These are phyloP conservation scores for Skeletonema marinoi DNA, from an alignment of 108 stramenopile species.

Conservation along the genomic window DNA sequence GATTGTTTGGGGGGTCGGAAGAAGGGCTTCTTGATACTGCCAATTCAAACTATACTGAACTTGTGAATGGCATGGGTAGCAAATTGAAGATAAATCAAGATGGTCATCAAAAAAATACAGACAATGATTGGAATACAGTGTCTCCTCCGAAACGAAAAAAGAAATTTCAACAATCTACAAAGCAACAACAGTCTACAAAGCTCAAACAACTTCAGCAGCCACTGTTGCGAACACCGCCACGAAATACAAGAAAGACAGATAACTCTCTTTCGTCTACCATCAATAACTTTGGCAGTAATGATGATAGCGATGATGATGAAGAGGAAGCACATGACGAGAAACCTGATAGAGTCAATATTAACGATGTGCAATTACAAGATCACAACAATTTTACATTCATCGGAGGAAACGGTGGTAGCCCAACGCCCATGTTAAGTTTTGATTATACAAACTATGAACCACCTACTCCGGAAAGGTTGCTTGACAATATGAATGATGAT, in stretches of 20 bases:
- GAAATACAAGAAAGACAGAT: neutral
- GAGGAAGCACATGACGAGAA: neutral
- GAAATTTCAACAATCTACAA: neutral
- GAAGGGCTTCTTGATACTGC: neutral
- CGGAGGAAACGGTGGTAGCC: conserved; percentile 17
- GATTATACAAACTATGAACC: conserved; percentile 46
- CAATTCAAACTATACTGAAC: neutral
- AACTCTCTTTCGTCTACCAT: neutral
- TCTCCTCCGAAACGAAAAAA: neutral
- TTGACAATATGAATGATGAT: neutral
- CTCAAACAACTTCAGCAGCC: neutral
- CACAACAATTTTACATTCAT: conserved; percentile 3
- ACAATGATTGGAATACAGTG: neutral
- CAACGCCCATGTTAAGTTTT: conserved; percentile 43
- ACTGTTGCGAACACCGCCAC: neutral
- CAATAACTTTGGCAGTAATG: neutral
- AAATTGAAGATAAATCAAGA: neutral
- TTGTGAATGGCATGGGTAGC: neutral
- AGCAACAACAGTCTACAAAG: neutral
- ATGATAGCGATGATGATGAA: neutral
- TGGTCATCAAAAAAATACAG: neutral
- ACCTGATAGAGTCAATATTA: neutral
- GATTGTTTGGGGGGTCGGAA: neutral
- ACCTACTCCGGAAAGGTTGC: conserved; percentile 31
- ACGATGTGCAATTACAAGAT: neutral